Evolutionary conservation across 2,329 filamentous ascomycete genomes (phyloP), one percentile per base, ranked within the genome.

Genomic region (Westerdykella sp.): DNA sequence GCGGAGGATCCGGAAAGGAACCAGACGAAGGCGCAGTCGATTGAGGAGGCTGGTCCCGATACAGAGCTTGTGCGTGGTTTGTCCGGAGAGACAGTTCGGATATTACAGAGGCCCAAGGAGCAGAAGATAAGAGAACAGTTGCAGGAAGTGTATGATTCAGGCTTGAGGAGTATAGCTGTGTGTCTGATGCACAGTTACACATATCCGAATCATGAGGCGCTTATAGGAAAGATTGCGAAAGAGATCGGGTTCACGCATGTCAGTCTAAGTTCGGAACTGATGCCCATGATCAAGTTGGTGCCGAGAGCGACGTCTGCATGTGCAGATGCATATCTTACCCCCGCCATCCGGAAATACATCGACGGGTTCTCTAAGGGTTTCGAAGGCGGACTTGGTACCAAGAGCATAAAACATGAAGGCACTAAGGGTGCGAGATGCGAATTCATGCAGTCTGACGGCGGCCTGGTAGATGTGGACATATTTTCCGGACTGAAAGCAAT

Each of bases 111-210:
- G 40, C 84, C 85, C 0, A 72, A 77, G 15, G 74, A 79, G 50
- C 68, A 71, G 4, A 69, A 66, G 18, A 80, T 86, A 49, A 68
- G 75, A 47, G 62, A 71, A 11, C 78, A 86, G 57, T 65, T 90
- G 36, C 74, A 87, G 62, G 73, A 75, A 5, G 73, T 95, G 3
- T 85, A 79, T 49, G 78, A 85, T 48, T 71, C 75, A 25, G 86
- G 86, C 0, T 83, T 94, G 54, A 77, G 77, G 49, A 94, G 87
- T 62, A 83, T 96, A 53, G 89, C 90, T 3, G 87, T 96, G 1
- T 94, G 87, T 56, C 70, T 96, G 46, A 90, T 95, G 82, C 90
- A 96, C 61, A 85, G 85, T 4, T 96, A 95, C 62, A 95, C 88
- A 0, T 96, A 87, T 59, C 88, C 88, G 1, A 80, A 85, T 39